Conservation (phyloP, 805 yeast species). For the Starmera dryadoides region DNA sequence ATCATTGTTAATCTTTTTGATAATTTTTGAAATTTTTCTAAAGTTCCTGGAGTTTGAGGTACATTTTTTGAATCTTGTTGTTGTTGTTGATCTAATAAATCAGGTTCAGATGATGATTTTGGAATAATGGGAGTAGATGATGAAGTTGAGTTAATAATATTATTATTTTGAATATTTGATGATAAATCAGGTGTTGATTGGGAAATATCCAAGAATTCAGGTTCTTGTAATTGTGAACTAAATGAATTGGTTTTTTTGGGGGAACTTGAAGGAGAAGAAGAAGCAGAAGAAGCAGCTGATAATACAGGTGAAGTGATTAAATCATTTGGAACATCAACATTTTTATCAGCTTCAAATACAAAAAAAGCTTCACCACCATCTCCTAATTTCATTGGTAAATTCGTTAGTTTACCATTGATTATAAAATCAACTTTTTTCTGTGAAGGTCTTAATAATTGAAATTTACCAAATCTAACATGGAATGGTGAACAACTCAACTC, state of each 20-base stretch:
- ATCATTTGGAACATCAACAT: slow-evolving; percentile 57
- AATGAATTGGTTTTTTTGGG: slow-evolving; percentile 9
- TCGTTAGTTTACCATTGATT: slow-evolving; percentile 75
- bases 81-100: not conserved
- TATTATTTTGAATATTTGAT: not conserved
- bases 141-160: slow-evolving; percentile 7
- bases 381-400: slow-evolving; percentile 91
- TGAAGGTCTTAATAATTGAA: slow-evolving; percentile 86
- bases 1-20: slow-evolving; percentile 58
- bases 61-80: slow-evolving; percentile 23
- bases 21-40: slow-evolving; percentile 54
- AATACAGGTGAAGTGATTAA: slow-evolving; percentile 37
- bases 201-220: slow-evolving; percentile 42
- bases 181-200: slow-evolving; percentile 13
- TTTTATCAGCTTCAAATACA: slow-evolving; percentile 78
- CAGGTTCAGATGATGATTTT: slow-evolving; percentile 3
- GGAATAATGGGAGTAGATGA: slow-evolving; percentile 11
- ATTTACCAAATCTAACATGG: slow-evolving; percentile 93
- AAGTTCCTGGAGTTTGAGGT: slow-evolving; percentile 26
- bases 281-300: slow-evolving; percentile 17
- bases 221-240: slow-evolving; percentile 27
- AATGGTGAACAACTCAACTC: slow-evolving; percentile 87
- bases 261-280: slow-evolving; percentile 16
- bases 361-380: slow-evolving; percentile 98
- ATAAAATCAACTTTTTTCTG: slow-evolving; percentile 89